A percentile compares a stretch with the other conserved stretches of the same genome.
phyloP scores from a whole-genome alignment of 768 basidiomycete genomes.

The Suillus clintonianus region DNA sequence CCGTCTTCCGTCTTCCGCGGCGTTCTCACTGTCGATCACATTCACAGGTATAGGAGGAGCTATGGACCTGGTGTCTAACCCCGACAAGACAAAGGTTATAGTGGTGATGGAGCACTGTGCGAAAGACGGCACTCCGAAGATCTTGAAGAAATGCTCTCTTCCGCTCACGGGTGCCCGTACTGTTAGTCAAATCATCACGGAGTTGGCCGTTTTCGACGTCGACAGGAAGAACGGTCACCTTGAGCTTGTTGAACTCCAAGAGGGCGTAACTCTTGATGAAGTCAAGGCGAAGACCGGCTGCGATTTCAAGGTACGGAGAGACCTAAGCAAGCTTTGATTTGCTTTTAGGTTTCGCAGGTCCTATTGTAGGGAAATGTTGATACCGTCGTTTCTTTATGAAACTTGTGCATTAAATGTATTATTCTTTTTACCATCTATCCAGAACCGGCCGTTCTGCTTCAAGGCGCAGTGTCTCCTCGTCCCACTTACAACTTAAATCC shows the following conservation, averaged over 20 bases:
- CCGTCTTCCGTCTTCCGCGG: background rate
- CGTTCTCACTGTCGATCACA: constrained; percentile 14
- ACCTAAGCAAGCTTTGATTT: constrained; percentile 50
- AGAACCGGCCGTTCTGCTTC: background rate
- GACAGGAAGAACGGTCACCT: constrained; percentile 74
- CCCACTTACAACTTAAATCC: background rate
- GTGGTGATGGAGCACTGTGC: constrained; percentile 89
- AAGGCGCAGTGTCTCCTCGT: background rate
- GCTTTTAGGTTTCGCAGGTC: constrained; percentile 12
- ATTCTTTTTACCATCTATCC: background rate
- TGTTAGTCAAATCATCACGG: constrained; percentile 92
- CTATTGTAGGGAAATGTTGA: background rate
- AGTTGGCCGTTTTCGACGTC: constrained; percentile 88
- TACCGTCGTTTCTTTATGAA: background rate
- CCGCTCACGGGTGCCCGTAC: constrained; percentile 88
- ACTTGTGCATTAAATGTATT: background rate
- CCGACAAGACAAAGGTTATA: constrained; percentile 91
- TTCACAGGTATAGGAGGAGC: constrained; percentile 86
- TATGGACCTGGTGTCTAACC: constrained; percentile 96
- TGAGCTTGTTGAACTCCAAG: constrained; percentile 77
- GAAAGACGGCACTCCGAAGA: constrained; percentile 88
- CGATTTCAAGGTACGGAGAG: constrained; percentile 64
- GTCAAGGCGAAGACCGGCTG: constrained; percentile 87
- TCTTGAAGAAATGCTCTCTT: constrained; percentile 76
- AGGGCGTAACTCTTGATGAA: constrained; percentile 82